Conservation (phyloP, 2,329 filamentous ascomycete genomes). For the Clonostachys byssicola region DNA sequence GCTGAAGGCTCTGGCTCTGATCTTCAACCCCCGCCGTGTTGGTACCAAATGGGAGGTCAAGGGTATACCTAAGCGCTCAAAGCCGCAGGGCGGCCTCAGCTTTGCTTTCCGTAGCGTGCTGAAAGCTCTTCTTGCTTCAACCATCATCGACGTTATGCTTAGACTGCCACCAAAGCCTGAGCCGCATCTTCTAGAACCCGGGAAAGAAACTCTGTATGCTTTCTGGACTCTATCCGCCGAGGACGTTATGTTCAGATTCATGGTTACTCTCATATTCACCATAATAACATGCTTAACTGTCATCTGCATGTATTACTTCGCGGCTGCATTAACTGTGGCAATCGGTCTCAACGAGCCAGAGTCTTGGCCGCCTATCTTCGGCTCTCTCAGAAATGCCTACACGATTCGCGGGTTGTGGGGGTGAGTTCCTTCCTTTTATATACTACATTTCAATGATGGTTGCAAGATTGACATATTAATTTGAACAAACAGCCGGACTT, state of each 20-base stretch:
- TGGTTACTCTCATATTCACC: background rate
- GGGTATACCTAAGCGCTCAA: background rate
- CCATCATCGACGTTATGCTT: slow-evolving; percentile 1
- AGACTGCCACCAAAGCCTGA: slow-evolving; percentile 1
- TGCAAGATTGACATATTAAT: background rate
- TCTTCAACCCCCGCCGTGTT: slow-evolving; percentile 4
- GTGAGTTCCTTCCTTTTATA: slow-evolving; percentile 1
- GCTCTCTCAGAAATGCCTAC: background rate
- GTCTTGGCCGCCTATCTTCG: slow-evolving; percentile 1
- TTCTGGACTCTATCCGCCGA: slow-evolving; percentile 2
- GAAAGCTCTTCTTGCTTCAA: background rate
- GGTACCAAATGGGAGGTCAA: slow-evolving; percentile 2
- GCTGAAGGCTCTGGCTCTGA: slow-evolving; percentile 1
- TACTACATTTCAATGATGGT: background rate
- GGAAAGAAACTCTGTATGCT: slow-evolving; percentile 2
- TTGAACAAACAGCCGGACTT: background rate
- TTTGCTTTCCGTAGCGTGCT: slow-evolving; percentile 1
- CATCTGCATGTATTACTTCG: background rate
- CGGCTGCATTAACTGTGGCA: background rate
- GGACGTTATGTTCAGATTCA: slow-evolving; percentile 3
- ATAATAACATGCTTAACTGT: background rate
- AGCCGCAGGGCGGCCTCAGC: background rate
- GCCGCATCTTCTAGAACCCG: background rate
- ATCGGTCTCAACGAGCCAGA: slow-evolving; percentile 2
- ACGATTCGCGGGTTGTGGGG: slow-evolving; percentile 6